These are phyloP conservation scores for Glaciozyma antarctica DNA, from an alignment of 768 basidiomycete genomes.

Conservation along the genomic window DNA sequence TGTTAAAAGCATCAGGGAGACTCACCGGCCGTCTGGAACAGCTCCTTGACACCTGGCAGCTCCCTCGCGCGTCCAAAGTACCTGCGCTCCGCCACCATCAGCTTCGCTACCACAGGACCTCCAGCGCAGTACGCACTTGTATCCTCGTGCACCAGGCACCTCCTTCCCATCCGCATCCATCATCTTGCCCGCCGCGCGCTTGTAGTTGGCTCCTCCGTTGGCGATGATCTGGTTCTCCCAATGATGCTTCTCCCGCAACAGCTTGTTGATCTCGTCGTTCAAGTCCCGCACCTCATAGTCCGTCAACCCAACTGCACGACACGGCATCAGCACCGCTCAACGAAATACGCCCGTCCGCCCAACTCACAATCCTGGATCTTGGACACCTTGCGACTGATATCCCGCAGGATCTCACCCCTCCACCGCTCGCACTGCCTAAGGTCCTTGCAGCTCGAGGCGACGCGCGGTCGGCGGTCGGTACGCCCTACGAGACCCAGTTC, in stretches of 20 bases:
- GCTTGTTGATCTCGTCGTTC: constrained; percentile 95
- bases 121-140: constrained; percentile 59
- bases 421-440: constrained; percentile 88
- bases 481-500: constrained; percentile 79
- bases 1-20: neutral
- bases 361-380: constrained; percentile 89
- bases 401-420: constrained; percentile 87
- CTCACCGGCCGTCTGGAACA: constrained; percentile 77
- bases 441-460: constrained; percentile 87
- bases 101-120: neutral
- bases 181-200: constrained; percentile 81
- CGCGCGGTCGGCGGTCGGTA: constrained; percentile 72
- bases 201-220: constrained; percentile 89
- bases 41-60: constrained; percentile 83
- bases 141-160: constrained; percentile 91
- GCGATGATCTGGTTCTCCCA: constrained; percentile 99
- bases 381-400: constrained; percentile 91
- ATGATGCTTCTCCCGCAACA: constrained; percentile 88
- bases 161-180: constrained; percentile 89
- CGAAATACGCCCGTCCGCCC: neutral
- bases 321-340: neutral
- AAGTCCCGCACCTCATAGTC: constrained; percentile 93
- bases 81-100: constrained; percentile 42
- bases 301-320: constrained; percentile 63
- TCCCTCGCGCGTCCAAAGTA: constrained; percentile 97